These are phyloP conservation scores for Claviceps humidiphila DNA, from an alignment of 2,329 filamentous ascomycete genomes.

Conservation along the genomic window DNA sequence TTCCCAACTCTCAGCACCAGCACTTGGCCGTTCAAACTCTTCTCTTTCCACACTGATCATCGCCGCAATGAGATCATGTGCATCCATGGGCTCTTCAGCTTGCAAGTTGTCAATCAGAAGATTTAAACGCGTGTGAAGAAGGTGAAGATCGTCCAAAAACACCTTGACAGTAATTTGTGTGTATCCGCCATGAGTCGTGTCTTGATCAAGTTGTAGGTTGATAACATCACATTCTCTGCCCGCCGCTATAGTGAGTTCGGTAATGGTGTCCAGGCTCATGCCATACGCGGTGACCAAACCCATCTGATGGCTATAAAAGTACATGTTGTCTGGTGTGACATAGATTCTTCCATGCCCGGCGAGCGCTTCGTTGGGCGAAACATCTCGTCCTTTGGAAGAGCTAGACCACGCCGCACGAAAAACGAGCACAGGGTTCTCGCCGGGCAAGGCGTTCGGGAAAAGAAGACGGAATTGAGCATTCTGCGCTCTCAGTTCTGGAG, in stretches of 20 bases:
- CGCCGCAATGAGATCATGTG: conserved; percentile 57
- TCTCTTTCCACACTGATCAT: conserved; percentile 63
- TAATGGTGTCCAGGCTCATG: conserved; percentile 61
- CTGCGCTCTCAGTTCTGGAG: conserved; percentile 67
- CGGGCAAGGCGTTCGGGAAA: conserved; percentile 65
- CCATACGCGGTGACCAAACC: conserved; percentile 77
- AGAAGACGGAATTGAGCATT: conserved; percentile 87
- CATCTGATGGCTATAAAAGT: conserved; percentile 93
- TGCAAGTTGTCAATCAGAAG: conserved; percentile 71
- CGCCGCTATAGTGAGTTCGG: conserved; percentile 78
- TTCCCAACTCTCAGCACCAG: conserved; percentile 83
- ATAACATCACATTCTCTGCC: conserved; percentile 89
- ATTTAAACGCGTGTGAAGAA: conserved; percentile 75
- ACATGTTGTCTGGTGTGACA: conserved; percentile 74
- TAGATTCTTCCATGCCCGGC: conserved; percentile 63
- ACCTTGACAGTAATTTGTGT: conserved; percentile 78
- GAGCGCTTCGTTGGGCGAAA: conserved; percentile 32
- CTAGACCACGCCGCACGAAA: conserved; percentile 80
- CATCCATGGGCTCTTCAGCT: conserved; percentile 52
- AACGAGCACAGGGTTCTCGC: conserved; percentile 78
- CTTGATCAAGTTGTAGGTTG: conserved; percentile 62
- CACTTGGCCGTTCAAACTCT: conserved; percentile 44
- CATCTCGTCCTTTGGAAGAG: conserved; percentile 30
- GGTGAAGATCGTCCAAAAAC: conserved; percentile 74
- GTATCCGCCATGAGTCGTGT: conserved; percentile 48